Conservation (phyloP, 208 protist species). For the Lotmaria passim region DNA sequence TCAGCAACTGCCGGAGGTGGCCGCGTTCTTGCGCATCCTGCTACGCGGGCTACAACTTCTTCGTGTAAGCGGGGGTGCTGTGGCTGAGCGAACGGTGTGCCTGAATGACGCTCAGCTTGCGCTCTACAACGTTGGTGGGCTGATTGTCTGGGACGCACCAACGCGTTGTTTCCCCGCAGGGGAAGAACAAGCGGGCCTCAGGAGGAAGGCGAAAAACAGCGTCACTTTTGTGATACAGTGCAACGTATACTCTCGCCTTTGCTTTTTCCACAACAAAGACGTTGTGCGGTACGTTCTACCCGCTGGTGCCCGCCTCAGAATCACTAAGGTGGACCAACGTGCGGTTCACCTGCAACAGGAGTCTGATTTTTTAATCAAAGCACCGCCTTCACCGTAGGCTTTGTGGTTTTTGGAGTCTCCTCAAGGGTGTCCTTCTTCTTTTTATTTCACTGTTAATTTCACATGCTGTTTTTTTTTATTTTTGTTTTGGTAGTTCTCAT, state of each 20-base stretch:
- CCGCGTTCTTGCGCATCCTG: background rate
- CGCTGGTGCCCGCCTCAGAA: background rate
- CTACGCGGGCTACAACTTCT: background rate
- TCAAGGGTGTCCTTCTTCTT: no score
- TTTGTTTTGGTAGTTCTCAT: background rate
- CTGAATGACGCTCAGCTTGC: background rate
- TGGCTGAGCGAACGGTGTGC: background rate
- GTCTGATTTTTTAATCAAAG: background rate
- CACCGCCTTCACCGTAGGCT: background rate
- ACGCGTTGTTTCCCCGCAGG: background rate
- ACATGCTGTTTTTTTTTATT: background rate
- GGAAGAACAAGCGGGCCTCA: no score
- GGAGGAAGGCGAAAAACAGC: no score
- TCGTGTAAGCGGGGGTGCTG: background rate
- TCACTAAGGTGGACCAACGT: background rate
- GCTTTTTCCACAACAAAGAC: no score
- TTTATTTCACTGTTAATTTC: background rate
- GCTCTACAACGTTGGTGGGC: background rate
- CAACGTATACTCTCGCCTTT: background rate
- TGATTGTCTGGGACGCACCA: slow-evolving; percentile 9
- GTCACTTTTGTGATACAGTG: background rate
- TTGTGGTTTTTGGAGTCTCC: no score
- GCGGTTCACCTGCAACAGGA: background rate
- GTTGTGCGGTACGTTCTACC: background rate
- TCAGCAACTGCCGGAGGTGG: background rate